Evolutionary conservation across 2,329 filamentous ascomycete genomes (phyloP).

Genomic region (Diaporthe capsici): DNA sequence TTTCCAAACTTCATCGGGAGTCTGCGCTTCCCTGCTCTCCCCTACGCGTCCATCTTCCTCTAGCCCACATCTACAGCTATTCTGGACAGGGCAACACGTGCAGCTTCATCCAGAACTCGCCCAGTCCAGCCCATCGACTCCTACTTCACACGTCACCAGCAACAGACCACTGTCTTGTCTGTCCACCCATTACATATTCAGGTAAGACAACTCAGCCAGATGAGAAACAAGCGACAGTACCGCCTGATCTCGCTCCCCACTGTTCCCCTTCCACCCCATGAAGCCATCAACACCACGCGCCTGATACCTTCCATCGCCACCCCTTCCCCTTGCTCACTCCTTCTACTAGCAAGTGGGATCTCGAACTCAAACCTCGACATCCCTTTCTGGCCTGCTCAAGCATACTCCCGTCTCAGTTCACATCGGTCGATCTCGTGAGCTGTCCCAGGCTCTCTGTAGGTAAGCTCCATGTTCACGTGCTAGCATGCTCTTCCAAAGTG

Average conservation of each 20-base stretch:
- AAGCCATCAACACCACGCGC: not conserved
- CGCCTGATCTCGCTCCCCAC: not conserved
- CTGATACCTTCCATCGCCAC: not conserved
- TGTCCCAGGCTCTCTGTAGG: not conserved
- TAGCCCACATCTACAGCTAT: not conserved
- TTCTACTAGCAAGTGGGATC: no score
- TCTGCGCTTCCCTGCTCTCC: not conserved
- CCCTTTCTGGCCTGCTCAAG: not conserved
- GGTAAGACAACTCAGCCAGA: not conserved
- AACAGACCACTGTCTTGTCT: not conserved
- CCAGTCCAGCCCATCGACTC: not conserved
- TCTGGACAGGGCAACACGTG: not conserved
- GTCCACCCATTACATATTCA: not conserved
- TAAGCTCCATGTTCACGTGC: not conserved
- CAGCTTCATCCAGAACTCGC: not conserved
- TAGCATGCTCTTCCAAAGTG: not conserved
- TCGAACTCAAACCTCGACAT: not conserved
- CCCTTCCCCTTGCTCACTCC: not conserved
- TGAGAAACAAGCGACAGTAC: not conserved
- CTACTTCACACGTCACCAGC: not conserved
- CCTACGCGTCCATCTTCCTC: not conserved
- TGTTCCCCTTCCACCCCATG: no score
- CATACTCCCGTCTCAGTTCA: not conserved
- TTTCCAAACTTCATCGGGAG: not conserved
- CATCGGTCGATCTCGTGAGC: not conserved